Evolutionary conservation across 176 grass and related monocot genomes (phyloP).

Genomic region (Cocos nucifera): DNA sequence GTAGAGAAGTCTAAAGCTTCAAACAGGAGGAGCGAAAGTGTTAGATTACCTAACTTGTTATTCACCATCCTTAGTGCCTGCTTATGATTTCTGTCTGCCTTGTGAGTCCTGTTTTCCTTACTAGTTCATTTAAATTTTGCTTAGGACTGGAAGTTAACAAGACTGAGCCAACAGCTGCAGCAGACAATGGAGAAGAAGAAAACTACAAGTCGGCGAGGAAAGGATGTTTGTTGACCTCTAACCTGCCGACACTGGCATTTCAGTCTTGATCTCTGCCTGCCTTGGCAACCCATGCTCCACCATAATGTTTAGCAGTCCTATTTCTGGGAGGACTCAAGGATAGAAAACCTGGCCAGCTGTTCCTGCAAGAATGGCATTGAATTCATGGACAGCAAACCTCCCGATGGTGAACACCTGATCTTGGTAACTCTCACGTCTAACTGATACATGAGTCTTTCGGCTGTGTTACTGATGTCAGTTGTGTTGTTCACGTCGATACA

Average conservation of each 20-base stretch:
- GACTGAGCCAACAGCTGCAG: conserved; percentile 53
- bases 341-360: no score
- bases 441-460: no score
- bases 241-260: conserved; percentile 1
- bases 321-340: no score
- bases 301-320: not conserved
- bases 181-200: conserved; percentile 53
- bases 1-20: conserved; percentile 55
- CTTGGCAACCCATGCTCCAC: conserved; percentile 21
- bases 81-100: conserved; percentile 11
- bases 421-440: no score
- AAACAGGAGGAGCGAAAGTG: conserved; percentile 39
- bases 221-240: conserved; percentile 48
- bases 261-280: conserved; percentile 15
- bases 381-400: no score
- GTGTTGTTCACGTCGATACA: no score
- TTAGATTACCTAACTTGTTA: conserved; percentile 8
- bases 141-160: conserved; percentile 44
- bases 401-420: no score
- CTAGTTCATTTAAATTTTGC: not conserved
- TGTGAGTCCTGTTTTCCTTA: not conserved
- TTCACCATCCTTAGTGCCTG: not conserved
- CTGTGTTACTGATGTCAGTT: no score
- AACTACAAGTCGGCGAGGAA: conserved; percentile 42
- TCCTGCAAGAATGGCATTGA: no score